A percentile compares a stretch with the other conserved stretches of the same genome.
phyloP scores from a whole-genome alignment of 1,284 basidiomycete species.

The Thecaphora thlaspeos region DNA sequence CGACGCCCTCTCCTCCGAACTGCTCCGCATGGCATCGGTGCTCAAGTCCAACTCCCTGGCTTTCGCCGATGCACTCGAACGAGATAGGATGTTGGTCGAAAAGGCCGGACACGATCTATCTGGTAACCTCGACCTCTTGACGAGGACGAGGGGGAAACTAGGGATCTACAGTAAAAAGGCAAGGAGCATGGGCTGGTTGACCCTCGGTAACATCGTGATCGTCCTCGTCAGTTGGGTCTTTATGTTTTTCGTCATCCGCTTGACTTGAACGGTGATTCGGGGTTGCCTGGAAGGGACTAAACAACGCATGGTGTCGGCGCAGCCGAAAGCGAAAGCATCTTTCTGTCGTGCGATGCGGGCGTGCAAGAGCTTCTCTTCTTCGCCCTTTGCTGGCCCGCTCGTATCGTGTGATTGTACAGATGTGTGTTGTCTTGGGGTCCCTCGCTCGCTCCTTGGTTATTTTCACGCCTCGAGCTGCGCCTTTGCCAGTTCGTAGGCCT shows the following conservation, averaged over 20 bases:
- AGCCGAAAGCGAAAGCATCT: too few relatives aligned
- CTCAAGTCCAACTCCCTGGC: constrained; percentile 50
- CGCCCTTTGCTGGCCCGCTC: constrained; percentile 7
- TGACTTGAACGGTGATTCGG: too few relatives aligned
- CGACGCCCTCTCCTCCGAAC: constrained; percentile 52
- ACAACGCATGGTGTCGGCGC: too few relatives aligned
- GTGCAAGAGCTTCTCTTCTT: too few relatives aligned
- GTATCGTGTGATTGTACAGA: too few relatives aligned
- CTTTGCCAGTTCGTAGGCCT: neutral
- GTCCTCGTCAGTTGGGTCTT: constrained; percentile 53
- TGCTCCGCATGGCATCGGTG: constrained; percentile 53
- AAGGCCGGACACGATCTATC: constrained; percentile 37
- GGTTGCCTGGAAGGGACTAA: too few relatives aligned
- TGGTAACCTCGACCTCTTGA: constrained; percentile 54
- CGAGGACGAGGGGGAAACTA: constrained; percentile 50
- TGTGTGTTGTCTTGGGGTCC: too few relatives aligned
- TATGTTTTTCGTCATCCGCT: constrained; percentile 53
- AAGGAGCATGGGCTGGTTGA: constrained; percentile 55
- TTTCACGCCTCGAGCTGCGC: neutral
- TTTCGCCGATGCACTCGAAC: constrained; percentile 52
- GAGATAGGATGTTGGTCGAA: constrained; percentile 52
- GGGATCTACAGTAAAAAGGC: constrained; percentile 52
- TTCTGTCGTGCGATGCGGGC: too few relatives aligned
- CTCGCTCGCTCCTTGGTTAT: too few relatives aligned
- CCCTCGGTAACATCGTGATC: constrained; percentile 40